Evolutionary conservation across 2,329 filamentous ascomycete species (phyloP).

Genomic region (Claviceps sp.): DNA sequence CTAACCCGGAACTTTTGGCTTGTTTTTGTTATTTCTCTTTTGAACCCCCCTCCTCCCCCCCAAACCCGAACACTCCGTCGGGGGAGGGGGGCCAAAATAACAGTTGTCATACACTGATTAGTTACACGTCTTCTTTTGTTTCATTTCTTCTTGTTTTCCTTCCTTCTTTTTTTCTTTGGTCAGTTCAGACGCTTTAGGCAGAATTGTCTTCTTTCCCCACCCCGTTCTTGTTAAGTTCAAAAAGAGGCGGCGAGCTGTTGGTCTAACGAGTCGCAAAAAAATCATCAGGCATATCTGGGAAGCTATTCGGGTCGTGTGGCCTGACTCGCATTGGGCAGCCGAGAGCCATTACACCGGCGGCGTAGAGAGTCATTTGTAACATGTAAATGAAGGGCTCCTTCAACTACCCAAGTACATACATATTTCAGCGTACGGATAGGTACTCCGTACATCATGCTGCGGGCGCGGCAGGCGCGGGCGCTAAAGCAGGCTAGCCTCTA

Average conservation of each 20-base stretch:
- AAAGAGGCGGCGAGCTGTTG: slow-evolving; percentile 1
- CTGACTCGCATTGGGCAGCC: slow-evolving; percentile 71
- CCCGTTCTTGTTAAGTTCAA: not conserved
- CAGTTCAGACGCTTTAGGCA: not conserved
- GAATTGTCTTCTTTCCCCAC: not conserved
- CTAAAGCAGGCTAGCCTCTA: too few species aligned
- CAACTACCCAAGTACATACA: too few species aligned
- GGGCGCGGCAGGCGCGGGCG: too few species aligned
- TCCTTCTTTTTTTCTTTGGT: slow-evolving; percentile 27
- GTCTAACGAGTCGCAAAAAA: slow-evolving; percentile 14
- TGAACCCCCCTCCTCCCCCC: too few species aligned
- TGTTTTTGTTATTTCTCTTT: not conserved
- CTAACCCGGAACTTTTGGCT: not conserved
- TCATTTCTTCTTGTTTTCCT: not conserved
- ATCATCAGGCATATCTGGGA: slow-evolving; percentile 74
- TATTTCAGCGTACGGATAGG: too few species aligned
- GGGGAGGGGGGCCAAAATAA: not conserved
- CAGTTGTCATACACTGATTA: not conserved
- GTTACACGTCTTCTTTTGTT: not conserved
- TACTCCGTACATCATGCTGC: too few species aligned
- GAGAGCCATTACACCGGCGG: slow-evolving; percentile 52
- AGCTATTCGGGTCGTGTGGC: slow-evolving; percentile 83
- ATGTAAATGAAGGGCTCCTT: not conserved
- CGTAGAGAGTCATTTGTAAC: slow-evolving; percentile 67
- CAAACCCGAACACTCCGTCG: too few species aligned